A percentile compares a stretch with the other conserved stretches of the same genome.
Conservation (phyloP, 176 grass and related monocot species). For the Triticum dicoccoides region DNA sequence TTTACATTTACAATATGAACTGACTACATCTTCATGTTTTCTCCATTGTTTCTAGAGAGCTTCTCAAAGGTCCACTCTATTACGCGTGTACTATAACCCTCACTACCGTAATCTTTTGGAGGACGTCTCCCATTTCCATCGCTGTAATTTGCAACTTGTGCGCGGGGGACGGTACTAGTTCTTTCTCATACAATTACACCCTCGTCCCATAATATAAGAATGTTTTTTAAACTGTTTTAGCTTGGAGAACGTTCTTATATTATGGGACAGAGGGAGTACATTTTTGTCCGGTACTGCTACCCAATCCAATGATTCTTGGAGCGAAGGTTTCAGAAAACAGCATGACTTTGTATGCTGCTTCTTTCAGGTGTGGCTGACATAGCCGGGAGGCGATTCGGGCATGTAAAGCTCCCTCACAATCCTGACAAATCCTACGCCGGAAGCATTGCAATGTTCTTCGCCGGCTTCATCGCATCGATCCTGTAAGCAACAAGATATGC, state of each 20-base stretch:
- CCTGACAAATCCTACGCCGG: slow-evolving; percentile 73
- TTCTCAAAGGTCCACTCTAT: slow-evolving; percentile 82
- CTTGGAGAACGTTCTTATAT: too few species aligned
- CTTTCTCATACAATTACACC: background rate
- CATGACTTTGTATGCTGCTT: background rate
- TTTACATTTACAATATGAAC: background rate
- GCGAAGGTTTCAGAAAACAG: background rate
- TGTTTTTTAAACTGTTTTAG: too few species aligned
- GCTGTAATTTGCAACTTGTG: slow-evolving; percentile 79
- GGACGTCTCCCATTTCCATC: slow-evolving; percentile 76
- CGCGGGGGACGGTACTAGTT: slow-evolving; percentile 69
- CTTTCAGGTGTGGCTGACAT: slow-evolving; percentile 82
- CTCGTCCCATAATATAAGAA: too few species aligned
- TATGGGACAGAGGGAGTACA: background rate
- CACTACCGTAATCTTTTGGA: slow-evolving; percentile 66
- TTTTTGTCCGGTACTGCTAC: background rate
- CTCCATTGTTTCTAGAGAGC: slow-evolving; percentile 46
- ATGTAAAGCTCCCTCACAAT: slow-evolving; percentile 69
- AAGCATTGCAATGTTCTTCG: slow-evolving; percentile 54
- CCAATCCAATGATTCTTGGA: background rate
- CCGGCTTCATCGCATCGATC: slow-evolving; percentile 59
- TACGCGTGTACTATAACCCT: slow-evolving; percentile 74
- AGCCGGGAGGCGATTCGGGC: slow-evolving; percentile 64
- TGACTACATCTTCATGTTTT: background rate
- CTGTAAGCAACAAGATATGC: slow-evolving; percentile 30